Evolutionary conservation across 2,329 filamentous ascomycete species (phyloP).

Genomic region (Kalmusia sp.): DNA sequence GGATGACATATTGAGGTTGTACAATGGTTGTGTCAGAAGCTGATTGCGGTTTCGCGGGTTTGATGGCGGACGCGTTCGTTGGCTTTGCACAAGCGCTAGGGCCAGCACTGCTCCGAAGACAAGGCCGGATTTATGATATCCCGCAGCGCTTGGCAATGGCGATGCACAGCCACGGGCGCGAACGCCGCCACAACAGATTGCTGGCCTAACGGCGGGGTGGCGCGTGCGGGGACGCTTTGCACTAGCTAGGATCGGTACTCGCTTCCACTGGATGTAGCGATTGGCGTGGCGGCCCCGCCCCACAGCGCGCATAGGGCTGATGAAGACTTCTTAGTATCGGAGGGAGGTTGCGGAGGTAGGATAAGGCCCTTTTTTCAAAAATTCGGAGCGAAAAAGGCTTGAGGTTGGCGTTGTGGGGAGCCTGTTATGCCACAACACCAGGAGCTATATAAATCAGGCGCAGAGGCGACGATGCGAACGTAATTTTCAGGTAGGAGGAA

Average conservation of each 20-base stretch:
- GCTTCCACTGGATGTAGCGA: too few species aligned
- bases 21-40: background rate
- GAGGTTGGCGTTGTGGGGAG: conserved; percentile 4
- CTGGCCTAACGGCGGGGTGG: too few species aligned
- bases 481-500: conserved; percentile 7
- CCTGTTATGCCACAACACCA: conserved; percentile 2
- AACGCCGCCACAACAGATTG: conserved; percentile 10
- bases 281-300: too few species aligned
- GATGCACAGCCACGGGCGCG: conserved; percentile 11
- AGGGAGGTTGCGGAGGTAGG: too few species aligned
- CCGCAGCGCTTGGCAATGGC: conserved; percentile 17
- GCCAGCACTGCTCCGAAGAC: conserved; percentile 18
- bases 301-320: too few species aligned
- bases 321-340: too few species aligned
- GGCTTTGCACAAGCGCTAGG: conserved; percentile 13
- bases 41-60: background rate
- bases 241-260: too few species aligned
- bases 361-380: too few species aligned
- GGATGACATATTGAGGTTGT: background rate
- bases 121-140: conserved; percentile 20
- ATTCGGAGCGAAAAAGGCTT: too few species aligned
- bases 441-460: conserved; percentile 6
- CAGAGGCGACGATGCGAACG: conserved; percentile 7
- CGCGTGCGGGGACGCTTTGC: too few species aligned
- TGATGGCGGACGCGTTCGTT: conserved; percentile 5